phyloP scores from a whole-genome alignment of 2,329 filamentous ascomycete genomes.

The Paecilomyces sp. region DNA sequence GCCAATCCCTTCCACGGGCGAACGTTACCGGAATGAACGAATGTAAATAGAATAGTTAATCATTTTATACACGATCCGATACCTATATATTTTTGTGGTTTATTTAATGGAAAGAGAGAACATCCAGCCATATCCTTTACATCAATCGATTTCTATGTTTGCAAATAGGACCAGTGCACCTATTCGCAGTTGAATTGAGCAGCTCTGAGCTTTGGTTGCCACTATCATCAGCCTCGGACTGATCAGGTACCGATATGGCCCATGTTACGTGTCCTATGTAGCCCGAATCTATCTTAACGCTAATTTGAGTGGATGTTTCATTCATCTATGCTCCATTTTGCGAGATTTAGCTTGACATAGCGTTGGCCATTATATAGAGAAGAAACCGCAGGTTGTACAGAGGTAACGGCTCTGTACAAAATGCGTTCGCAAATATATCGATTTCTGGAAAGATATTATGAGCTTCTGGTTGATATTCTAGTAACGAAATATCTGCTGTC shows the following conservation, averaged over 20 bases:
- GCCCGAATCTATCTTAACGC: neutral
- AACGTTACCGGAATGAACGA: constrained; percentile 11
- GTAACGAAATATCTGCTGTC: no score
- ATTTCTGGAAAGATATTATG: no score
- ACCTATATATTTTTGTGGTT: neutral
- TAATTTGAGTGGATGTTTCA: neutral
- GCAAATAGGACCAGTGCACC: neutral
- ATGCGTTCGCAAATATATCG: no score
- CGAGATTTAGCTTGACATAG: neutral
- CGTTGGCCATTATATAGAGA: no score
- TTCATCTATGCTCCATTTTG: neutral
- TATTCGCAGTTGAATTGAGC: no score
- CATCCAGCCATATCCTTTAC: neutral
- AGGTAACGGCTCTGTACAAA: no score
- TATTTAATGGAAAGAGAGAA: neutral
- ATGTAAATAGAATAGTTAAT: neutral
- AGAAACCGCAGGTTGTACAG: no score
- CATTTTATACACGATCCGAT: neutral
- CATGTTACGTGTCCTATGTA: neutral
- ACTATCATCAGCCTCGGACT: neutral
- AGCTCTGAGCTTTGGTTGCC: neutral
- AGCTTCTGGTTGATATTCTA: no score
- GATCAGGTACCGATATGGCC: neutral
- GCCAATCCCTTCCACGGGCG: constrained; percentile 46
- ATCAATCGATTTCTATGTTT: neutral